These are phyloP conservation scores for Phalaenopsis aphrodite DNA, from an alignment of 106 monocot genomes.

Conservation along the genomic window DNA sequence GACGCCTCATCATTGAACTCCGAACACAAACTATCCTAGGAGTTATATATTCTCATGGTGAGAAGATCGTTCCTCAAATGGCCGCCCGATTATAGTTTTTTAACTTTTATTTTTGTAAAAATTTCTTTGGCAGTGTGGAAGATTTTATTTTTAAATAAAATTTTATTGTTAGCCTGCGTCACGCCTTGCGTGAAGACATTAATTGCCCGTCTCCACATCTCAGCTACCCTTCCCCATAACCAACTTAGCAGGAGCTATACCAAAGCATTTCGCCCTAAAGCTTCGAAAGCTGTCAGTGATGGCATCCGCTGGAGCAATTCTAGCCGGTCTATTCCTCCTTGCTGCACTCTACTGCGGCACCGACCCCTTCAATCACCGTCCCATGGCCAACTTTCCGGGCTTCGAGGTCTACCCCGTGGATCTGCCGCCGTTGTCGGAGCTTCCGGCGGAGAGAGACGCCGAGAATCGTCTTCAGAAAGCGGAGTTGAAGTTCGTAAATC, in stretches of 20 bases:
- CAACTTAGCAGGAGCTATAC: not conserved
- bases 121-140: too few relatives aligned
- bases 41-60: too few relatives aligned
- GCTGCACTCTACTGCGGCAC: constrained; percentile 45
- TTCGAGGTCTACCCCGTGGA: constrained; percentile 44
- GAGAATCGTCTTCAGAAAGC: constrained; percentile 38
- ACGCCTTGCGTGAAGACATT: not conserved
- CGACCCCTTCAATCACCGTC: constrained; percentile 33
- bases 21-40: too few relatives aligned
- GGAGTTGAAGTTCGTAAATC: constrained; percentile 35
- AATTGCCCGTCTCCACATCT: not conserved
- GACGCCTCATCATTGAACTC: too few relatives aligned
- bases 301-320: not conserved
- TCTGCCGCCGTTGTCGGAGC: constrained; percentile 19
- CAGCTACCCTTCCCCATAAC: not conserved
- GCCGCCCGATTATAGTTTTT: too few relatives aligned
- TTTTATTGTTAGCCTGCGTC: not conserved
- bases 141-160: too few relatives aligned
- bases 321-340: constrained; percentile 8
- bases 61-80: too few relatives aligned
- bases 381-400: constrained; percentile 47
- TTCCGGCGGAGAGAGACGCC: constrained; percentile 23
- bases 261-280: too few relatives aligned
- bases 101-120: too few relatives aligned
- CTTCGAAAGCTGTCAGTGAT: not conserved